Base-by-base conservation (phyloP, 805 yeast species). In the Zygosaccharomyces siamensis region DNA sequence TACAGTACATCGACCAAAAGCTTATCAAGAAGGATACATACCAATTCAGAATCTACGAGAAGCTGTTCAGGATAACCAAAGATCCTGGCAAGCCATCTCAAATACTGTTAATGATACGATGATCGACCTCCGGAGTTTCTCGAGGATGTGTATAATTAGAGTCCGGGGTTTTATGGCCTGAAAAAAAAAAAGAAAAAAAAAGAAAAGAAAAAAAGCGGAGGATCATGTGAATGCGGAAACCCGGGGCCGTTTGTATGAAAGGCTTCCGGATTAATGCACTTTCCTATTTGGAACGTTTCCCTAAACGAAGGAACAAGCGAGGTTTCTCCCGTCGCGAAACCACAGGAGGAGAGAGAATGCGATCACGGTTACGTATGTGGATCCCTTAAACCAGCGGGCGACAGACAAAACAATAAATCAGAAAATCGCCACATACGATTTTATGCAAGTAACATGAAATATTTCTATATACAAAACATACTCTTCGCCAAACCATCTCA, bases 231-330 rank as follows among this genome's bases (percentile, higher is more conserved):
- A 33, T 7, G 5, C 11, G 11, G 20, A 7, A 26, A 8, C 28
- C 27, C 28, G 12, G 28, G 37, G 37, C 16, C 11, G 16, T 14
- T 33, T 10, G 37, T 14, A 16, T 14, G 8, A 6, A 33, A 7
- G 14, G 37, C 7, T 2, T 33, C 12, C 21, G 37, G 20, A 33
- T 10, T 7, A 33, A 33, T 20, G 37, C 21, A 33, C 11, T 14
- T 16, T 16, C 20, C 11, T 26, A 7, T n/a, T 33, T 10, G 21
- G 21, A 8, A 5, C 20, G 6, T 33, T 33, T 33, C 20, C 37
- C 21, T 33, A 33, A 33, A 33, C 37, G 37, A 33, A 33, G 37
- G 37, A 33, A 14, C 37, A 14, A 33, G 37, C 37, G 37, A 33
- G 37, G 16, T 23, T 23, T 23, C 24, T 23, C 28, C 2, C 10